These are phyloP conservation scores for Tolypocladium pustulatum DNA, from an alignment of 2,329 filamentous ascomycete species.

Conservation along the genomic window DNA sequence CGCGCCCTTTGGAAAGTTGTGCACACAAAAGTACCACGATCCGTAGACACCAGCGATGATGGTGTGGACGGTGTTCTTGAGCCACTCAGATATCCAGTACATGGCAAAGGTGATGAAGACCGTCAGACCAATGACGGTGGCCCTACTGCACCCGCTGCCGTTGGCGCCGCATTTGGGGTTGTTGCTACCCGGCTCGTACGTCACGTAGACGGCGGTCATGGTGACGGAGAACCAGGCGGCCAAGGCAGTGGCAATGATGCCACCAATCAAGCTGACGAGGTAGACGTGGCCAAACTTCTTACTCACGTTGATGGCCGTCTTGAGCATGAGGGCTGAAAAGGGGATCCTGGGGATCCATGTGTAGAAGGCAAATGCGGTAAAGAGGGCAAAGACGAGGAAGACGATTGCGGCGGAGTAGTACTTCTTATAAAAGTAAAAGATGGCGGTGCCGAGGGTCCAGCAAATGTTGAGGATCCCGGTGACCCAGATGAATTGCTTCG, in stretches of 20 bases:
- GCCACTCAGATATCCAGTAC: conserved; percentile 89
- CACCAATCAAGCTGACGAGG: conserved; percentile 73
- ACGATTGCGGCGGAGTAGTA: conserved; percentile 82
- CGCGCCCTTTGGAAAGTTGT: conserved; percentile 62
- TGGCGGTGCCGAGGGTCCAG: conserved; percentile 73
- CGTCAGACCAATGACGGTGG: conserved; percentile 72
- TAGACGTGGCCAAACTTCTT: conserved; percentile 81
- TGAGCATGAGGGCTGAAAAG: conserved; percentile 83
- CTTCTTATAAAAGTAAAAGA: conserved; percentile 69
- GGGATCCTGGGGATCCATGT: conserved; percentile 86
- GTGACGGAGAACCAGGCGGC: conserved; percentile 81
- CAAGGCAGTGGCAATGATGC: conserved; percentile 63
- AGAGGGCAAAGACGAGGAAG: conserved; percentile 58
- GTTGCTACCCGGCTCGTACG: conserved; percentile 55
- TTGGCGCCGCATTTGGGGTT: conserved; percentile 39
- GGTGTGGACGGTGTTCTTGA: conserved; percentile 89
- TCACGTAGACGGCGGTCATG: conserved; percentile 75
- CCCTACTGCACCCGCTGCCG: conserved; percentile 57
- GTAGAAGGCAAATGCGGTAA: conserved; percentile 44
- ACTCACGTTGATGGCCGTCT: conserved; percentile 75
- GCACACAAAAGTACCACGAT: conserved; percentile 78
- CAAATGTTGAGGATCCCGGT: conserved; percentile 82
- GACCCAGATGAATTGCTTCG: conserved; percentile 87
- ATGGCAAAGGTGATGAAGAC: conserved; percentile 84
- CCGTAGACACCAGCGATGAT: conserved; percentile 84